Evolutionary conservation across 1,139 yeast genomes (phyloP).

Genomic region (Sporopachydermia cereana): DNA sequence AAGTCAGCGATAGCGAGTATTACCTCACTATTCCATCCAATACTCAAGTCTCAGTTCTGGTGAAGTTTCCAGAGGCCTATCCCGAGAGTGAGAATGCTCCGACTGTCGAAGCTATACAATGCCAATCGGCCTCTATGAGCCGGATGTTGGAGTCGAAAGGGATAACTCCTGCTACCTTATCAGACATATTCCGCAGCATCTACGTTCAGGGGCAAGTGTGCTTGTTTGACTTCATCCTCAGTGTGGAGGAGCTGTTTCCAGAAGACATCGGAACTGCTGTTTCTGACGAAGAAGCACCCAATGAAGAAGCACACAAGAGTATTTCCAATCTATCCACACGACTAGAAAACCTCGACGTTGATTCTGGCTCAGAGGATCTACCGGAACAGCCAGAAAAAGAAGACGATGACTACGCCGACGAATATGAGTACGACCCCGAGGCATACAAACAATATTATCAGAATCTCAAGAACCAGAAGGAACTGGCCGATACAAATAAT

Average conservation of each 20-base stretch:
- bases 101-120: slow-evolving; percentile 25
- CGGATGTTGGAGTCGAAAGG: slow-evolving; percentile 27
- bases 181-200: slow-evolving; percentile 36
- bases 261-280: slow-evolving; percentile 7
- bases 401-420: slow-evolving; percentile 9
- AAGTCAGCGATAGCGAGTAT: slow-evolving; percentile 31
- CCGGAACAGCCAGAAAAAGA: slow-evolving; percentile 12
- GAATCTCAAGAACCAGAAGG: slow-evolving; percentile 1
- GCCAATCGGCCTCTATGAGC: slow-evolving; percentile 33
- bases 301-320: neutral
- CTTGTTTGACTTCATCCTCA: slow-evolving; percentile 65
- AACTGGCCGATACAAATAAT: slow-evolving; percentile 32
- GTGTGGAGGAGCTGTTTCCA: slow-evolving; percentile 33
- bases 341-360: slow-evolving; percentile 22
- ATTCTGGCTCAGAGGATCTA: too few relatives aligned
- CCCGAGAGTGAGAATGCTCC: slow-evolving; percentile 51
- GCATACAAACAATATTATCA: slow-evolving; percentile 18
- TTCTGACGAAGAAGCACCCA: slow-evolving; percentile 7
- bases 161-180: slow-evolving; percentile 29
- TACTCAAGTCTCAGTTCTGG: slow-evolving; percentile 41
- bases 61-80: slow-evolving; percentile 59
- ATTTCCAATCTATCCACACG: slow-evolving; percentile 3
- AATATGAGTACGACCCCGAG: slow-evolving; percentile 11
- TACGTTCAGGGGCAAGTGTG: slow-evolving; percentile 57
- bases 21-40: slow-evolving; percentile 55